Evolutionary conservation across 1,284 basidiomycete species (phyloP), one percentile per base, ranked within the genome.

Genomic region (Marasmius oreades): DNA sequence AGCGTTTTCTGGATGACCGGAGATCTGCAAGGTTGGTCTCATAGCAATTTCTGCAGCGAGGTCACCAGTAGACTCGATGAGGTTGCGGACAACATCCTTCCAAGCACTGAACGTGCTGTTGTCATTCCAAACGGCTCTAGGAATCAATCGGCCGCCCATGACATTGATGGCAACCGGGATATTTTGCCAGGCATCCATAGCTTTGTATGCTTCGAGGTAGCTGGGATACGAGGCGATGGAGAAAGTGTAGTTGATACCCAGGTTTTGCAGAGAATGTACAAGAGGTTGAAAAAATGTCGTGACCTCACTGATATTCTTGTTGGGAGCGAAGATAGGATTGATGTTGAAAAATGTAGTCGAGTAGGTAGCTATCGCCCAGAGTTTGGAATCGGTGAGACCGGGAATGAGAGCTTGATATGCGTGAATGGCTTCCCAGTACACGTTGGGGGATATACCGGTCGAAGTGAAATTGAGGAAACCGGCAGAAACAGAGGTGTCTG

Each of bases 1-100:
- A 1, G 63, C 61, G 33, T 64, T 64, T 16, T 60, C 43, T 12
- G 63, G 59, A 31, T 59, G 53, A 3, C 59, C 55, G 3, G 55
- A 56, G 23, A 48, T 57, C 52, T 59, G 28, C 26, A 47, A 43
- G 2, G 59, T 58, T 31, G 62, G 58, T 2, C 52, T 58, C 1
- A 61, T 8, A 3, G 59, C 55, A 11, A 63, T 55, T 42, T 63
- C 61, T 26, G 51, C 57, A 0, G 57, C 45, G 23, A 52, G 26
- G 12, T 53, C 57, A 18, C 55, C 59, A 8, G 45, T 42, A 55
- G 24, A 24, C 23, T 62, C 57, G 33, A 60, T 52, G 18, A 63
- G 57, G 2, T 51, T 55, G 39, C 39, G 39, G 8, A n/a, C 20
- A 20, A 20, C 20, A 16, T n/a, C n/a, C 16, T 42, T n/a, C 20